Percentiles rank a stretch among this genome's conserved stretches.
phyloP scores from a whole-genome alignment of 2,329 filamentous ascomycete species.

The Thermoascus crustaceus region DNA sequence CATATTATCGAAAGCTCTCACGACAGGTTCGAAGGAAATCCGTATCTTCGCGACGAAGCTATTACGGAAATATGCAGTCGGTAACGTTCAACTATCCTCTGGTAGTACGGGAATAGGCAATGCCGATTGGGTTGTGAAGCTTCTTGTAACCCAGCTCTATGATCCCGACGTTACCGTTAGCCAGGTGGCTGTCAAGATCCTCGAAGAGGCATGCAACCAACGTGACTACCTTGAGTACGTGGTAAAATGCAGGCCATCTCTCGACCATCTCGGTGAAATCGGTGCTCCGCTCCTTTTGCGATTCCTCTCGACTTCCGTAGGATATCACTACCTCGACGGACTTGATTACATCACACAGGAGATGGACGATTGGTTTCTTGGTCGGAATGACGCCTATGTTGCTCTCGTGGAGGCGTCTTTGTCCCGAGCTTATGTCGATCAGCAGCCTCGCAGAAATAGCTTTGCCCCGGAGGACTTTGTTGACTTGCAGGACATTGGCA shows the following conservation, averaged over 20 bases:
- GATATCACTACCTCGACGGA: constrained; percentile 94
- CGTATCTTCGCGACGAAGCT: constrained; percentile 83
- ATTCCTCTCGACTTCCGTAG: constrained; percentile 91
- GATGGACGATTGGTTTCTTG: constrained; percentile 99
- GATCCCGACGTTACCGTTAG: constrained; percentile 96
- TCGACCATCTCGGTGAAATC: constrained; percentile 94
- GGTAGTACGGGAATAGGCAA: constrained; percentile 44
- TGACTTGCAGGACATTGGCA: constrained; percentile 48
- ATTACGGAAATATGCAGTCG: constrained; percentile 74
- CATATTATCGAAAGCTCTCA: constrained; percentile 86
- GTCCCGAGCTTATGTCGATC: constrained; percentile 65
- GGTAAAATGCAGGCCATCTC: constrained; percentile 85
- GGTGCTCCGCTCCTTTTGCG: constrained; percentile 85
- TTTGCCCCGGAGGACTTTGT: constrained; percentile 49
- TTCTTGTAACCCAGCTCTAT: constrained; percentile 96
- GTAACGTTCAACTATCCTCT: constrained; percentile 37
- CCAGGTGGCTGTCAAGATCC: constrained; percentile 89
- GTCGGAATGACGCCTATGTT: constrained; percentile 94
- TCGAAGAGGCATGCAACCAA: constrained; percentile 94
- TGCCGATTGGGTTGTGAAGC: constrained; percentile 90
- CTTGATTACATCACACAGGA: constrained; percentile 98
- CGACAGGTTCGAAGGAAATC: constrained; percentile 81
- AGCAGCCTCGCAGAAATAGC: constrained; percentile 41
- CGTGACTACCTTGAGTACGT: constrained; percentile 89
- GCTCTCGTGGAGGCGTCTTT: constrained; percentile 91